Conservation (phyloP, 2,329 filamentous ascomycete species). For the Fusarium siculi region DNA sequence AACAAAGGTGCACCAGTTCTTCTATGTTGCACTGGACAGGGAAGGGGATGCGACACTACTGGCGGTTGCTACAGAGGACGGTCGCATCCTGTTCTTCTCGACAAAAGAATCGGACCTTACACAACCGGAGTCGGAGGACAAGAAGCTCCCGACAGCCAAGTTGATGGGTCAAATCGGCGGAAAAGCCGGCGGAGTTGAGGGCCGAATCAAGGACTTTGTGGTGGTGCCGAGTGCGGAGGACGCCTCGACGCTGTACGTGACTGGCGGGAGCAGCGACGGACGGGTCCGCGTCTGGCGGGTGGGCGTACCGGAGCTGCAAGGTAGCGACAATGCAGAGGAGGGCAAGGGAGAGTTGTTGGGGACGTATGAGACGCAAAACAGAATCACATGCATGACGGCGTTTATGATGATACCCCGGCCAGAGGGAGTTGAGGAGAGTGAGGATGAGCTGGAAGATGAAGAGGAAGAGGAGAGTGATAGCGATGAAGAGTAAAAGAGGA, state of each 20-base stretch:
- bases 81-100: conserved; percentile 84
- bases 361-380: conserved; percentile 84
- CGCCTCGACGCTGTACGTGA: conserved; percentile 62
- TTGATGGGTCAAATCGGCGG: conserved; percentile 84
- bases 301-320: conserved; percentile 53
- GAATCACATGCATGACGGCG: conserved; percentile 88
- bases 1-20: conserved; percentile 86
- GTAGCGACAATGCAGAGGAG: conserved; percentile 45
- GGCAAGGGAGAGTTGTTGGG: conserved; percentile 66
- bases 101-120: conserved; percentile 65
- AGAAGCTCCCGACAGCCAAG: conserved; percentile 66
- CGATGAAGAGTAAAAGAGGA: conserved; percentile 43
- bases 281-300: conserved; percentile 82
- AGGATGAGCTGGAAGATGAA: conserved; percentile 60
- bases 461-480: conserved; percentile 56
- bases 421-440: conserved; percentile 69
- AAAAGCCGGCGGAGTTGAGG: conserved; percentile 70
- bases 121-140: conserved; percentile 43
- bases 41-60: conserved; percentile 62
- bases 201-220: conserved; percentile 90
- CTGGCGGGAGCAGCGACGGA: conserved; percentile 87
- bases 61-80: conserved; percentile 89
- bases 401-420: conserved; percentile 84
- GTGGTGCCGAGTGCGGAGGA: conserved; percentile 61
- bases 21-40: conserved; percentile 71